These are phyloP conservation scores for Mortierella sp. DNA, from an alignment of 371 early-diverging fungal genomes.

Conservation along the genomic window DNA sequence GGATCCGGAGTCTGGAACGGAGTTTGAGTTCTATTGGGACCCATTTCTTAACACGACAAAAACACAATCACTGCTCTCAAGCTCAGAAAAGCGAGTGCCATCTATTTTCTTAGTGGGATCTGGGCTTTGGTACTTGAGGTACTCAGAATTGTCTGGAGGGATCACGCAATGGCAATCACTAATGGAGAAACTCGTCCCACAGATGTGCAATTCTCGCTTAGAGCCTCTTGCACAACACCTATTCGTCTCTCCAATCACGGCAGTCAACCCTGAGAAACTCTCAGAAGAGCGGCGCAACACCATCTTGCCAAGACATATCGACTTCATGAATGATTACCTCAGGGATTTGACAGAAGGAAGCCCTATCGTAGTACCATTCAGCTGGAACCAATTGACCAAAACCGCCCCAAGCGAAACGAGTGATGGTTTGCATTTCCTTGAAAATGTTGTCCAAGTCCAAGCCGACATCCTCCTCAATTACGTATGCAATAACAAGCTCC, in stretches of 20 bases:
- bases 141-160: constrained; percentile 54
- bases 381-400: constrained; percentile 65
- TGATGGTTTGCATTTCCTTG: constrained; percentile 75
- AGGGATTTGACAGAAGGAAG: constrained; percentile 21
- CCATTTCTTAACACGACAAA: constrained; percentile 70
- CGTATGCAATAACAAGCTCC: constrained; percentile 67
- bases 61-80: constrained; percentile 49
- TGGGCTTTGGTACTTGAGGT: constrained; percentile 73
- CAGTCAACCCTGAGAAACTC: constrained; percentile 58
- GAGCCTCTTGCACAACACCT: constrained; percentile 27
- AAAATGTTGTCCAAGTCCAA: constrained; percentile 60
- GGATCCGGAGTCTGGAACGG: constrained; percentile 49
- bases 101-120: constrained; percentile 66
- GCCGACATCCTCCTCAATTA: constrained; percentile 74
- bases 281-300: constrained; percentile 56
- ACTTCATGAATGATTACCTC: constrained; percentile 70
- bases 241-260: constrained; percentile 57
- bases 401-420: constrained; percentile 58
- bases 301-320: constrained; percentile 60
- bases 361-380: constrained; percentile 61
- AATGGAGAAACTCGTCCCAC: constrained; percentile 60
- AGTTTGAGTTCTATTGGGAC: constrained; percentile 76
- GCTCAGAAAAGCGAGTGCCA: constrained; percentile 42
- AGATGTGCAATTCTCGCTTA: constrained; percentile 25
- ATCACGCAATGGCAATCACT: constrained; percentile 61